phyloP scores from a whole-genome alignment of 441 rosid species.

The Gossypium schwendimanii region DNA sequence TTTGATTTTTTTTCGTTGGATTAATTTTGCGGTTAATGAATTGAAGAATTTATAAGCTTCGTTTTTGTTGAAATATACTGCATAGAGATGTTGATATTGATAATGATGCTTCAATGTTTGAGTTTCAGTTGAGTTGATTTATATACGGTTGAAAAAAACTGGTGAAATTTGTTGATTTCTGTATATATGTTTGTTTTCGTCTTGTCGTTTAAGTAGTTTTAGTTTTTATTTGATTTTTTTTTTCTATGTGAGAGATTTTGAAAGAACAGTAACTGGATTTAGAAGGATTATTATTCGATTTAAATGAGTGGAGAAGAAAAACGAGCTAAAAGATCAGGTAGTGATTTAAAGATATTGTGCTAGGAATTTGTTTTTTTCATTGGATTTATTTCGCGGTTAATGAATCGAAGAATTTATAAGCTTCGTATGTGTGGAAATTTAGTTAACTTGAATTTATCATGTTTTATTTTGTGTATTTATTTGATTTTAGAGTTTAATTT shows the following conservation, averaged over 20 bases:
- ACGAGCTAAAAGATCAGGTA: neutral
- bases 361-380: neutral
- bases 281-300: neutral
- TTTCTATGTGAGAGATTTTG: neutral
- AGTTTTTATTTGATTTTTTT: neutral
- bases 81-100: neutral
- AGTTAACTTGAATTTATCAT: neutral
- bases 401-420: too few relatives aligned
- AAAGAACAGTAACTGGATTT: neutral
- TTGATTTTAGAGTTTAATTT: neutral
- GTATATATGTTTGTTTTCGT: too few relatives aligned
- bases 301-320: neutral
- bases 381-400: too few relatives aligned
- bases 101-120: neutral
- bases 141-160: neutral
- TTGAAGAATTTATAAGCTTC: neutral
- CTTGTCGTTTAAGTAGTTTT: too few relatives aligned
- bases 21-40: neutral
- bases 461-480: neutral
- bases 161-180: neutral
- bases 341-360: neutral
- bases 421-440: neutral
- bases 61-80: neutral
- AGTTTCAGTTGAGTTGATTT: neutral
- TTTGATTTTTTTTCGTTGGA: neutral